phyloP scores from a whole-genome alignment of 306 rosid genomes.

The Cicer bijugum region DNA sequence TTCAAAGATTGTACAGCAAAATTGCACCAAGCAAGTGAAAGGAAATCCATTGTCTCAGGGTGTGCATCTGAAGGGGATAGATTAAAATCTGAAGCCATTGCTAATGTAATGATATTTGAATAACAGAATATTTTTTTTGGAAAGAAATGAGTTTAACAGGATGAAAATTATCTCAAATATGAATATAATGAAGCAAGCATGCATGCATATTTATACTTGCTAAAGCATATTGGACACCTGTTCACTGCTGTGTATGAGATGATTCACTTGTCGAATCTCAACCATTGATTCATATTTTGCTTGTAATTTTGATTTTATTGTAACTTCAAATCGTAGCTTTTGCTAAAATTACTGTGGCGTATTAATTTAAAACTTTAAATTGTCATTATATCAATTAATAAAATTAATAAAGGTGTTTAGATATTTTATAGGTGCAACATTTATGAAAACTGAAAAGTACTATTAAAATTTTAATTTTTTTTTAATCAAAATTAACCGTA shows the following conservation, averaged over 20 bases:
- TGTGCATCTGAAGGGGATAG: slow-evolving; percentile 78
- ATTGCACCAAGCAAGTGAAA: slow-evolving; percentile 85
- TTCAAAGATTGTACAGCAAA: slow-evolving; percentile 87
- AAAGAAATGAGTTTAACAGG: slow-evolving; percentile 35
- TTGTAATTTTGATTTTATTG: too few relatives aligned
- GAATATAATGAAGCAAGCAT: slow-evolving; percentile 41
- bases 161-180: slow-evolving; percentile 41
- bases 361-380: too few relatives aligned
- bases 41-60: slow-evolving; percentile 88
- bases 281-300: neutral
- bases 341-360: too few relatives aligned
- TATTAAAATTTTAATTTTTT: too few relatives aligned
- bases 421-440: too few relatives aligned
- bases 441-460: too few relatives aligned
- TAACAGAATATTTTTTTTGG: slow-evolving; percentile 2
- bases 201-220: slow-evolving; percentile 51
- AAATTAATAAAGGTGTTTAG: too few relatives aligned
- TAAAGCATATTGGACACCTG: neutral
- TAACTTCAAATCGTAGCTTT: too few relatives aligned
- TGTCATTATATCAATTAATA: too few relatives aligned
- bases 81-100: slow-evolving; percentile 62
- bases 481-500: too few relatives aligned
- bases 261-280: neutral
- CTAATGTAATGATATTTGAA: neutral
- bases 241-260: neutral